Evolutionary conservation across 805 yeast genomes (phyloP).

Genomic region (Candida koratica): DNA sequence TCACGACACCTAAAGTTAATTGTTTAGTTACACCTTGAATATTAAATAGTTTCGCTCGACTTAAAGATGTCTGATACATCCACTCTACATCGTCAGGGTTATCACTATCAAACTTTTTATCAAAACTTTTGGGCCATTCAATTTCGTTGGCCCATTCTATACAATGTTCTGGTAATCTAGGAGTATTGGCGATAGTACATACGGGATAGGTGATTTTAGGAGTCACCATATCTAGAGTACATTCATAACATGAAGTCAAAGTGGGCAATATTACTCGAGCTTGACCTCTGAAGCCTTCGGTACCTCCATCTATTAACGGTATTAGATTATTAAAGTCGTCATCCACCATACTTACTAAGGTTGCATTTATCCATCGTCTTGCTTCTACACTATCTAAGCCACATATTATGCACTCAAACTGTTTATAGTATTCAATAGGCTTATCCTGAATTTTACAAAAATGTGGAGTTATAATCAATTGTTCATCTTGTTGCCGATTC

Average conservation of each 20-base stretch:
- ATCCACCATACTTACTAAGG: slow-evolving; percentile 61
- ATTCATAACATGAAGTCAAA: slow-evolving; percentile 86
- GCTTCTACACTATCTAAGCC: slow-evolving; percentile 91
- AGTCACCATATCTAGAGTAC: slow-evolving; percentile 74
- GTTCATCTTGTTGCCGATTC: slow-evolving; percentile 34
- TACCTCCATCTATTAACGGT: slow-evolving; percentile 84
- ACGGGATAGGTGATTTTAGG: slow-evolving; percentile 71
- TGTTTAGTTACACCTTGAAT: slow-evolving; percentile 73
- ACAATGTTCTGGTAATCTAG: slow-evolving; percentile 92
- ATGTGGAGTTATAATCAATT: slow-evolving; percentile 51
- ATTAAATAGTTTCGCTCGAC: slow-evolving; percentile 59
- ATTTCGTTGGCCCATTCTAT: slow-evolving; percentile 83
- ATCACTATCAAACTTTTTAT: slow-evolving; percentile 63
- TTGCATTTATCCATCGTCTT: slow-evolving; percentile 79
- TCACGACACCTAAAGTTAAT: slow-evolving; percentile 81
- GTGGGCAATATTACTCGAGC: slow-evolving; percentile 83
- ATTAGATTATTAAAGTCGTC: slow-evolving; percentile 30
- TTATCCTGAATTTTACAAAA: slow-evolving; percentile 60
- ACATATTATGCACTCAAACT: slow-evolving; percentile 71
- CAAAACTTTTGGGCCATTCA: slow-evolving; percentile 60
- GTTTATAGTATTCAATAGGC: slow-evolving; percentile 55
- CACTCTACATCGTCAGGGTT: slow-evolving; percentile 58
- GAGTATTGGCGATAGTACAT: slow-evolving; percentile 92
- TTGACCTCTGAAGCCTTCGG: slow-evolving; percentile 93
- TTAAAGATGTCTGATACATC: slow-evolving; percentile 51